These are phyloP conservation scores for Xanthoparmelia taractica DNA, from an alignment of 495 filamentous ascomycete genomes.

Conservation along the genomic window DNA sequence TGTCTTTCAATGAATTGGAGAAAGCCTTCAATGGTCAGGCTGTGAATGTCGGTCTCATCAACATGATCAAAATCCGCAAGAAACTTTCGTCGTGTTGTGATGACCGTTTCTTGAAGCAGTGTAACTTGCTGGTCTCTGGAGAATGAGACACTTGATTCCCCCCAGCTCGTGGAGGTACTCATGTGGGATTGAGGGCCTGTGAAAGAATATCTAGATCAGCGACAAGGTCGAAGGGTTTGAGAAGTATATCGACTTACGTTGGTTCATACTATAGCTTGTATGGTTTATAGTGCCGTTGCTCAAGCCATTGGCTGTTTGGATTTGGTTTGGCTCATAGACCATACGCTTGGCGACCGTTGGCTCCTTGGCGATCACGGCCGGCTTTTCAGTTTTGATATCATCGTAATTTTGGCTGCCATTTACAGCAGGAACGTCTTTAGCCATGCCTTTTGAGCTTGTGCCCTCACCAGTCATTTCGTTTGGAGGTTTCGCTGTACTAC, in stretches of 20 bases:
- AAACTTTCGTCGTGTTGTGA: constrained; percentile 12
- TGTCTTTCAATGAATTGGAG: constrained; percentile 29
- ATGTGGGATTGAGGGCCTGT: constrained; percentile 4
- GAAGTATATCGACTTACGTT: background rate
- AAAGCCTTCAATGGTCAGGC: constrained; percentile 25
- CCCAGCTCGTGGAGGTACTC: constrained; percentile 5
- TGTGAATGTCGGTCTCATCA: constrained; percentile 18
- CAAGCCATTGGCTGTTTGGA: constrained; percentile 2
- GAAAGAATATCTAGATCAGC: background rate
- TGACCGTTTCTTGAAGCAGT: constrained; percentile 22
- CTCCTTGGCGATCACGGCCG: background rate
- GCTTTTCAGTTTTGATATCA: constrained; percentile 2
- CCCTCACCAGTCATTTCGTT: background rate
- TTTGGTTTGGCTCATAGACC: background rate
- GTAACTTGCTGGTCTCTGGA: constrained; percentile 21
- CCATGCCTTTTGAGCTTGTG: background rate
- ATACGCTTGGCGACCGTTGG: background rate
- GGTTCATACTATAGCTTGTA: constrained; percentile 1
- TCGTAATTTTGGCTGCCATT: constrained; percentile 6
- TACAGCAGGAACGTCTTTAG: background rate
- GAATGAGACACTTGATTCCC: constrained; percentile 6
- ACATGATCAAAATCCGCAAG: constrained; percentile 19
- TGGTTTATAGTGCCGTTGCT: constrained; percentile 1
- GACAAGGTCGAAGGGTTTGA: background rate
- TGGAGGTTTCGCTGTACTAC: background rate